Evolutionary conservation across 2,329 filamentous ascomycete species (phyloP).

Genomic region (Lecanoromycetidae sp.): DNA sequence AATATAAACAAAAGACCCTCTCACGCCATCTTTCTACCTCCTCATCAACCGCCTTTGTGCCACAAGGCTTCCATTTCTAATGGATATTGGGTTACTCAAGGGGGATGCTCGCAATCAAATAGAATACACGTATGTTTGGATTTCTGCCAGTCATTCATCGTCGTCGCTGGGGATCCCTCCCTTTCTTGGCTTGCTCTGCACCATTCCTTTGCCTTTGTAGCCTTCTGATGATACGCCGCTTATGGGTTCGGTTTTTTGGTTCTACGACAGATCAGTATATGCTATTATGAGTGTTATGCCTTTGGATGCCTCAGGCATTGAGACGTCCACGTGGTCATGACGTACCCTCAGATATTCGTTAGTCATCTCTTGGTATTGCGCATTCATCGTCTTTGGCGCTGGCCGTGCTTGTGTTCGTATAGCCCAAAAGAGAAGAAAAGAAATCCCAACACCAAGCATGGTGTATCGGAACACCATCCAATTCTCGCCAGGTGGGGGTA

Average conservation of each 20-base stretch:
- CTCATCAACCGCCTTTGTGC: neutral
- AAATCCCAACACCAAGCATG: constrained; percentile 51
- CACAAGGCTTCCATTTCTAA: too few species aligned
- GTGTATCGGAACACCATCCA: constrained; percentile 56
- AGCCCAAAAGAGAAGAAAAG: constrained; percentile 57
- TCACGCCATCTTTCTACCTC: neutral
- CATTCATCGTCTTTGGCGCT: constrained; percentile 76
- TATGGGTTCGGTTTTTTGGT: constrained; percentile 75
- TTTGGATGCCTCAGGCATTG: constrained; percentile 3
- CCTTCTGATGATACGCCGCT: constrained; percentile 69
- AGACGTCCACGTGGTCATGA: constrained; percentile 14
- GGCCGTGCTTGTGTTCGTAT: constrained; percentile 62
- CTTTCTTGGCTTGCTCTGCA: constrained; percentile 47
- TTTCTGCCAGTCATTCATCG: constrained; percentile 8
- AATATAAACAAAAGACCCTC: neutral
- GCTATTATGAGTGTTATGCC: constrained; percentile 15
- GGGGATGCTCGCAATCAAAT: neutral
- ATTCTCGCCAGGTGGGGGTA: constrained; percentile 70
- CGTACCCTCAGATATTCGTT: constrained; percentile 90
- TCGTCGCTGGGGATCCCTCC: constrained; percentile 14
- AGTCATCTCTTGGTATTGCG: constrained; percentile 90
- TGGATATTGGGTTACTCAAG: too few species aligned
- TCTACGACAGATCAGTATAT: constrained; percentile 36
- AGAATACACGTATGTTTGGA: neutral
- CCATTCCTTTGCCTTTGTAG: constrained; percentile 65